Percentiles rank a stretch among this genome's conserved stretches.
These are phyloP conservation scores for Trypethelium eluteriae DNA, from an alignment of 495 filamentous ascomycete genomes.

Conservation along the genomic window DNA sequence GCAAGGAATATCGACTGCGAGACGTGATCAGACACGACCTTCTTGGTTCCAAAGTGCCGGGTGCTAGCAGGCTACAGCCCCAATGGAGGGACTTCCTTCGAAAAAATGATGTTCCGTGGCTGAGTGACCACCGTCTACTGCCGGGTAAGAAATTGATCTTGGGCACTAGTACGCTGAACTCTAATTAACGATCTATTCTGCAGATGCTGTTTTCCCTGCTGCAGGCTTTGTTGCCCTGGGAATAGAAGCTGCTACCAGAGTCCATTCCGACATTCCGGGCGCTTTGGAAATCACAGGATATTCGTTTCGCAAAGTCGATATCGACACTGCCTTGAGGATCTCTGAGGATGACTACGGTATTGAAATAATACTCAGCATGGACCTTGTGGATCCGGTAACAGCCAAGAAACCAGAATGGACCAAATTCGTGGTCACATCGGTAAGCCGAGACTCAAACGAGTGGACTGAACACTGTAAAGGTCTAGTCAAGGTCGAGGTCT, in stretches of 20 bases:
- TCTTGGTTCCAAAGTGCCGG: neutral
- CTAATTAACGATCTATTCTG: neutral
- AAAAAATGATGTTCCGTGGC: neutral
- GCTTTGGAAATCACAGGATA: neutral
- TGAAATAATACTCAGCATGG: conserved; percentile 5
- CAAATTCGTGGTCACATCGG: neutral
- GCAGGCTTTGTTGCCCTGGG: conserved; percentile 40
- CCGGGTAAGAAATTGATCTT: conserved; percentile 14
- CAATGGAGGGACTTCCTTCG: neutral
- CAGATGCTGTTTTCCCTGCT: conserved; percentile 35
- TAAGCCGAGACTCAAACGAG: neutral
- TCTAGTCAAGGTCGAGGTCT: neutral
- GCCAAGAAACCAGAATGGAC: neutral
- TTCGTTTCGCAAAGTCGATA: neutral
- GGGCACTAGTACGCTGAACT: neutral
- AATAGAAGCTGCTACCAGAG: conserved; percentile 29
- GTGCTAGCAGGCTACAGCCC: neutral
- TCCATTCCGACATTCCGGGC: neutral
- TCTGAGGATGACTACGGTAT: conserved; percentile 3
- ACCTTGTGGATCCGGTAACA: neutral
- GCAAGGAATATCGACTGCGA: too few species aligned
- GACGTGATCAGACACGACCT: neutral
- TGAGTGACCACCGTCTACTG: conserved; percentile 38
- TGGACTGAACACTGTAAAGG: neutral
- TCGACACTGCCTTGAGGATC: neutral